Base-by-base conservation (phyloP, 768 basidiomycete species). In the Holtermanniella nyarrowii region DNA sequence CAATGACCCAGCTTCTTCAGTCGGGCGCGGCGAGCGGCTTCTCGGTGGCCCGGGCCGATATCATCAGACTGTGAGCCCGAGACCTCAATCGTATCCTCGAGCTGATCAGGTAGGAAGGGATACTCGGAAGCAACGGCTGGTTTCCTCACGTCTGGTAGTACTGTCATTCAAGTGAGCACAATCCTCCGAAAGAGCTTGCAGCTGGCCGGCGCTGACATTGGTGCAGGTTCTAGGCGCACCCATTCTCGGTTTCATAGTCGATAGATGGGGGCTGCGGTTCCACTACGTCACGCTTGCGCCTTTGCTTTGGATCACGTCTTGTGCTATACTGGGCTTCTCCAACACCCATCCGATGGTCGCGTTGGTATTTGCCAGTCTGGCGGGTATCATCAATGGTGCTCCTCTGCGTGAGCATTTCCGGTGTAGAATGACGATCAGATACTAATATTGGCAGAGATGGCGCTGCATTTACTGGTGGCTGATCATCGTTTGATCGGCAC, bases 1-100 rank as follows among this genome's bases (percentile, higher is more conserved):
- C 52, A 46, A 48, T 48, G 46, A 53, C 54, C 7, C 54, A 55
- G 39, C 44, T 55, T n/a, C 25, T 55, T 4, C 54, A 55, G 18
- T 46, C 27, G 4, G 54, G 49, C 23, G 54, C 54, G 5, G 54
- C 54, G 16, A 44, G 44, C n/a, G 54, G 41, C 1, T 55, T 55
- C 26, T 44, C 37, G 4, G 25, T 27, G 7, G 26, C 44, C 26
- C 20, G 44, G 16, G 43, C 54, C 3, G 54, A 55, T 42, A 44
- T 55, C 16, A 55, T 55, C 22, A 22, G 22, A 12, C 45, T 55
- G 53, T 26, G 26, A 26, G 44, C 21, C n/a, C n/a, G n/a, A n/a
- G n/a, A n/a, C n/a, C n/a, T n/a, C n/a, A n/a, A n/a, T n/a, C n/a
- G n/a, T n/a, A n/a, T n/a, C n/a, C n/a, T n/a, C n/a, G n/a, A n/a